Evolutionary conservation across 768 basidiomycete species (phyloP).

Genomic region (Amanita inopinata): DNA sequence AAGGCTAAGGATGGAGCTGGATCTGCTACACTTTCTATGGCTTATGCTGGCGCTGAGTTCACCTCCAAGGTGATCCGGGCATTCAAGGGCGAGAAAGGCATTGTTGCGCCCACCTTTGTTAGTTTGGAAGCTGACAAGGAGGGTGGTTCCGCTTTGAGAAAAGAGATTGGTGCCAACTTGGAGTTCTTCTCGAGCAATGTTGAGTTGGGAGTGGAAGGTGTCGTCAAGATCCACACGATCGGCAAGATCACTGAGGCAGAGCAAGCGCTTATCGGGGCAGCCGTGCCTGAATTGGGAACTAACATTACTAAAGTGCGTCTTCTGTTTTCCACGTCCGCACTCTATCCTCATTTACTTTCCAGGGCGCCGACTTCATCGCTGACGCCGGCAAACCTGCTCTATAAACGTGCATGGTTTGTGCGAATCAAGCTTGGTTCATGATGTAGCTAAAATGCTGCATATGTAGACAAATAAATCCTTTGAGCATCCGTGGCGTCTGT

Average conservation of each 20-base stretch:
- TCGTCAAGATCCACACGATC: slow-evolving; percentile 73
- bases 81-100: slow-evolving; percentile 78
- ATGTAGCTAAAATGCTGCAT: background rate
- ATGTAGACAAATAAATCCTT: background rate
- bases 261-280: slow-evolving; percentile 65
- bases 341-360: background rate
- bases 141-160: slow-evolving; percentile 65
- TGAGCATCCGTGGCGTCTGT: no score
- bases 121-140: slow-evolving; percentile 60
- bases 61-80: slow-evolving; percentile 76
- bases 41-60: slow-evolving; percentile 89
- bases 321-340: background rate
- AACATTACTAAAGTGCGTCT: slow-evolving; percentile 63
- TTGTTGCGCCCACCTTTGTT: slow-evolving; percentile 79
- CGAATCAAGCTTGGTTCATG: no score
- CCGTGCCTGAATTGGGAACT: slow-evolving; percentile 64
- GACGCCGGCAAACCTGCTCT: slow-evolving; percentile 16
- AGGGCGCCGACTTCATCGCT: slow-evolving; percentile 29
- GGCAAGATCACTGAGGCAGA: slow-evolving; percentile 69
- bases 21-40: slow-evolving; percentile 96
- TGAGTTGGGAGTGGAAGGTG: slow-evolving; percentile 83
- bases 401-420: no score
- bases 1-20: slow-evolving; percentile 94
- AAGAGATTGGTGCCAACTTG: slow-evolving; percentile 66
- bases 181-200: slow-evolving; percentile 87